These are phyloP conservation scores for Escallonia rubra DNA, from an alignment of 129 eudicot genomes.

Conservation along the genomic window DNA sequence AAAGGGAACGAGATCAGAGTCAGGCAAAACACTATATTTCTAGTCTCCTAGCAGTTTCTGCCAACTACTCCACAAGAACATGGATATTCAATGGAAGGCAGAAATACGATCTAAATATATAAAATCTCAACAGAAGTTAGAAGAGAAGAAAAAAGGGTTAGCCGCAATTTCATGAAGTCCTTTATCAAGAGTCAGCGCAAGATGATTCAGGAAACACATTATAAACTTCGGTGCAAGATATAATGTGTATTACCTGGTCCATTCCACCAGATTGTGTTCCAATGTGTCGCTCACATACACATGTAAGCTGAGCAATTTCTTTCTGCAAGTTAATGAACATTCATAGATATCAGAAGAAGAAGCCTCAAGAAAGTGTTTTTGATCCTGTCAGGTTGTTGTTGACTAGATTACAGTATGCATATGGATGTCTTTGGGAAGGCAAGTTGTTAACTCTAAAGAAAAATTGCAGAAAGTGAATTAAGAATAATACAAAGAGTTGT, in stretches of 20 bases:
- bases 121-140: too few relatives aligned
- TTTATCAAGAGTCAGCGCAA: neutral
- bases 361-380: neutral
- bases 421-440: neutral
- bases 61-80: too few relatives aligned
- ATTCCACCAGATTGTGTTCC: constrained; percentile 97
- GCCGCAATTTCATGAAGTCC: too few relatives aligned
- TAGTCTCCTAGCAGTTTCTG: too few relatives aligned
- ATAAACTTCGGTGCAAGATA: neutral
- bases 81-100: too few relatives aligned
- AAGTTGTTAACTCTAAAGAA: neutral
- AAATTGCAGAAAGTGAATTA: too few relatives aligned
- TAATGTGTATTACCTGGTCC: constrained; percentile 61
- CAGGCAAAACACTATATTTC: too few relatives aligned
- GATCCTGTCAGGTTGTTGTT: neutral
- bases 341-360: neutral
- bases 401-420: too few relatives aligned
- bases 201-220: neutral
- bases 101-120: too few relatives aligned
- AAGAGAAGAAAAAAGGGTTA: too few relatives aligned
- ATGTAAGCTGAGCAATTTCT: constrained; percentile 81
- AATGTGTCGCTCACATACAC: constrained; percentile 87
- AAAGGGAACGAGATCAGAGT: too few relatives aligned
- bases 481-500: too few relatives aligned
- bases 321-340: constrained; percentile 29